Conservation (phyloP, 805 yeast genomes). For the Deakozyma indianensis region DNA sequence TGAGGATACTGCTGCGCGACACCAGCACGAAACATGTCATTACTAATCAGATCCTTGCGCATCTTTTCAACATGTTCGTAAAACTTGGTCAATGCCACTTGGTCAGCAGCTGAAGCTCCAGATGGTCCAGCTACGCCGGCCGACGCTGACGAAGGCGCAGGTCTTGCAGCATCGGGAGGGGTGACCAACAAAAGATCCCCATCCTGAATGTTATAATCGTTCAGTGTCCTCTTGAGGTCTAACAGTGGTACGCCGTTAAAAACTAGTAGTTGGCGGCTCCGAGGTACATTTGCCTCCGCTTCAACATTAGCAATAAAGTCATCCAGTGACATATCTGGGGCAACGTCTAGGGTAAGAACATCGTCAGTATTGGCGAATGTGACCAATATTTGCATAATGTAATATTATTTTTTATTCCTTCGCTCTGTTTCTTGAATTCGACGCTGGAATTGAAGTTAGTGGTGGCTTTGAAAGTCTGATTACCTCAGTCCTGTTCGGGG, state of each 20-base stretch:
- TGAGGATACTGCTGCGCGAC: conserved; percentile 31
- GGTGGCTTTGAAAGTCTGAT: too few relatives aligned
- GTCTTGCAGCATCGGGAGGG: not conserved
- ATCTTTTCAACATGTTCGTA: conserved; percentile 15
- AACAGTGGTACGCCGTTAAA: conserved; percentile 31
- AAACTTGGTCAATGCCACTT: not conserved
- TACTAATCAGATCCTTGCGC: conserved; percentile 21
- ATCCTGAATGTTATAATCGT: conserved; percentile 34
- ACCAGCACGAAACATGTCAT: conserved; percentile 19
- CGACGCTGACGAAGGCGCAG: conserved; percentile 1
- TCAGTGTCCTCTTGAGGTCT: conserved; percentile 25
- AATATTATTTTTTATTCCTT: too few relatives aligned
- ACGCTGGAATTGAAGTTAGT: too few relatives aligned
- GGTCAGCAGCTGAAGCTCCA: not conserved
- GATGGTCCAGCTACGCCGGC: not conserved
- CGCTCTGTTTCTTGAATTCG: too few relatives aligned
- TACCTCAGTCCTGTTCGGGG: too few relatives aligned
- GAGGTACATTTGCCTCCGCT: conserved; percentile 46
- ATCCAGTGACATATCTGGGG: conserved; percentile 43
- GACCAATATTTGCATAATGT: conserved; percentile 38
- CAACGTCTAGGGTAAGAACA: conserved; percentile 44
- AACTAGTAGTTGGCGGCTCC: conserved; percentile 32
- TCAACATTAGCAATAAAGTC: conserved; percentile 66
- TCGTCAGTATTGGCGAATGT: conserved; percentile 36
- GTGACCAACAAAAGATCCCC: conserved; percentile 35